Percentiles rank a stretch among this genome's conserved stretches.
Evolutionary conservation across 495 filamentous ascomycete species (phyloP).

Genomic region (Aspergillus hancockii): DNA sequence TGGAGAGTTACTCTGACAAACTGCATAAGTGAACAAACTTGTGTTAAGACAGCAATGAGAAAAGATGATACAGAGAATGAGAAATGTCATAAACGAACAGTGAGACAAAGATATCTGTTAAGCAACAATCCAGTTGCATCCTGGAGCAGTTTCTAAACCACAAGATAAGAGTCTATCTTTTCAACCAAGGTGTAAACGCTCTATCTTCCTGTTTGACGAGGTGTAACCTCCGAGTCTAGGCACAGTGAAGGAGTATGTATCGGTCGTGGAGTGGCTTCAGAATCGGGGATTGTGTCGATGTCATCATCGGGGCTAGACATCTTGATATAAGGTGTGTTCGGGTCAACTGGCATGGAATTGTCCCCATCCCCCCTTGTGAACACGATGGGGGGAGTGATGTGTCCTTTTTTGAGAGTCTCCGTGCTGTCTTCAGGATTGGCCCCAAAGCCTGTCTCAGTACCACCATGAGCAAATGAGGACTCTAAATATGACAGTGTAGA

Average conservation of each 20-base stretch:
- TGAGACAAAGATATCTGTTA: background rate
- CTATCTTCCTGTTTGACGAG: constrained; percentile 31
- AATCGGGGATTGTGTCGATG: constrained; percentile 30
- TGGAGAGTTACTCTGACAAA: background rate
- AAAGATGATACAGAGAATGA: constrained; percentile 2
- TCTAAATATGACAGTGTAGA: constrained; percentile 8
- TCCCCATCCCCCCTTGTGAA: constrained; percentile 9
- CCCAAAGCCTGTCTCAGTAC: constrained; percentile 29
- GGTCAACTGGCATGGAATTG: constrained; percentile 10
- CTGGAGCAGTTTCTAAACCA: background rate
- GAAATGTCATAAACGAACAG: background rate
- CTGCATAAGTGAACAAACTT: background rate
- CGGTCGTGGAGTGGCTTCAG: constrained; percentile 44
- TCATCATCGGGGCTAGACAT: constrained; percentile 23
- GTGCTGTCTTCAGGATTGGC: constrained; percentile 10
- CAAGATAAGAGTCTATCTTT: constrained; percentile 17
- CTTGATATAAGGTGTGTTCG: constrained; percentile 36
- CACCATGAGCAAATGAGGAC: constrained; percentile 18
- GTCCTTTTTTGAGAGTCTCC: constrained; percentile 24
- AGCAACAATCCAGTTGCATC: background rate
- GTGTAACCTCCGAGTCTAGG: constrained; percentile 65
- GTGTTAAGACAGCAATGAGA: background rate
- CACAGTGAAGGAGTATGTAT: constrained; percentile 33
- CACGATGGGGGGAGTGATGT: constrained; percentile 39
- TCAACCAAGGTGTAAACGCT: constrained; percentile 1